These are phyloP conservation scores for Thielaviopsis punctulata DNA, from an alignment of 2,329 filamentous ascomycete genomes.

Conservation along the genomic window DNA sequence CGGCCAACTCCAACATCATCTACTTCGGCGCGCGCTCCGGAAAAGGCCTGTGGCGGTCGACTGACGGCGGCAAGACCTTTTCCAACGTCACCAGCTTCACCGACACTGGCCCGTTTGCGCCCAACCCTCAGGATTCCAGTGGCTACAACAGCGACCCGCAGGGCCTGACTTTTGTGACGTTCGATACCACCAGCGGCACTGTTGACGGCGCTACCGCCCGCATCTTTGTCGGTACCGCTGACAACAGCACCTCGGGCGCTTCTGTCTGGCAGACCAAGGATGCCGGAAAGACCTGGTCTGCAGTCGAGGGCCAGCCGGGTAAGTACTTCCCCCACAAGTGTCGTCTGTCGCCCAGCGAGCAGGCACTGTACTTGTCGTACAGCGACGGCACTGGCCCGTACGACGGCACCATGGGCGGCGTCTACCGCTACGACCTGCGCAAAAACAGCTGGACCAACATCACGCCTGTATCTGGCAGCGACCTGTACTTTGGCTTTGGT, in stretches of 20 bases:
- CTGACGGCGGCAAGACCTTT: conserved; percentile 37
- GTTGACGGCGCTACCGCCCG: conserved; percentile 31
- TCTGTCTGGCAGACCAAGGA: conserved; percentile 37
- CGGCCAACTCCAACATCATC: conserved; percentile 36
- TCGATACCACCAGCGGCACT: conserved; percentile 32
- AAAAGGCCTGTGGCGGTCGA: conserved; percentile 41
- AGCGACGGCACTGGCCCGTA: conserved; percentile 38
- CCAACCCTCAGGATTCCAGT: conserved; percentile 26
- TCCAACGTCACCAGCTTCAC: conserved; percentile 33
- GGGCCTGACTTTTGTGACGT: conserved; percentile 35
- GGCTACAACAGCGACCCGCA: conserved; percentile 28
- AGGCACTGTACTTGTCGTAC: conserved; percentile 37
- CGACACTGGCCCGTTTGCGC: conserved; percentile 30
- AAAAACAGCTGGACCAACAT: conserved; percentile 35
- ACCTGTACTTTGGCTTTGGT: conserved; percentile 37
- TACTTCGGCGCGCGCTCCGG: conserved; percentile 42
- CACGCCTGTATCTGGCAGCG: conserved; percentile 30
- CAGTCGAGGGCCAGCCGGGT: conserved; percentile 31
- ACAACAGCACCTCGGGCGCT: conserved; percentile 26
- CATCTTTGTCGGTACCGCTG: conserved; percentile 39
- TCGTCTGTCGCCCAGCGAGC: conserved; percentile 31
- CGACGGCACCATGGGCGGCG: conserved; percentile 34
- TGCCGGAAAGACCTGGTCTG: conserved; percentile 34
- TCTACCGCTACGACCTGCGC: conserved; percentile 36
- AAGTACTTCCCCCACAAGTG: conserved; percentile 37